phyloP scores from a whole-genome alignment of 75 land plant genomes.

The Pinus taeda region DNA sequence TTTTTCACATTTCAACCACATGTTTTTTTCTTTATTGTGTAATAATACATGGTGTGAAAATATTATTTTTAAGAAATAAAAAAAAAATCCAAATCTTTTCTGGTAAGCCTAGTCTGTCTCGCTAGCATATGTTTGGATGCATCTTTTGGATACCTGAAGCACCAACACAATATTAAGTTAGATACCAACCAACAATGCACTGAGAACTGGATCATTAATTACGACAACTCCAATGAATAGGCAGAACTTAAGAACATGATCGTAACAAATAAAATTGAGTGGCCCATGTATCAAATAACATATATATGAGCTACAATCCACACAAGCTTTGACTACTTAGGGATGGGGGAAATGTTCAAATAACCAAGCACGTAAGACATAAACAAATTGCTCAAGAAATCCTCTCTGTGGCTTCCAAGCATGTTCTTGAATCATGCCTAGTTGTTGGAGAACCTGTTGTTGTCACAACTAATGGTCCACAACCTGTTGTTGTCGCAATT shows the following conservation, averaged over 20 bases:
- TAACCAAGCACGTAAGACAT: slow-evolving; percentile 67
- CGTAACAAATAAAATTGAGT: not conserved
- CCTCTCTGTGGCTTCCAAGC: slow-evolving; percentile 80
- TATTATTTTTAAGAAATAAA: too few relatives aligned
- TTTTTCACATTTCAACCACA: too few relatives aligned
- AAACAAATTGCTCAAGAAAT: slow-evolving; percentile 67
- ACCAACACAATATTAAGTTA: too few relatives aligned
- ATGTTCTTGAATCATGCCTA: slow-evolving; percentile 50
- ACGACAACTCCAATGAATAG: not conserved
- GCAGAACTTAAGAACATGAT: not conserved
- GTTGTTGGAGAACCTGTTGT: slow-evolving; percentile 60
- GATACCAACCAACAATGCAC: not conserved
- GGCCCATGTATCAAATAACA: not conserved
- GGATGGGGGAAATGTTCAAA: slow-evolving; percentile 79
- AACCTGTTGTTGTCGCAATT: slow-evolving; percentile 7
- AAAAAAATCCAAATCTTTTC: slow-evolving; percentile 10
- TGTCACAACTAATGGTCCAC: slow-evolving; percentile 53
- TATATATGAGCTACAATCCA: not conserved
- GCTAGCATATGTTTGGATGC: slow-evolving; percentile 64
- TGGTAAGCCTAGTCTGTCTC: slow-evolving; percentile 69
- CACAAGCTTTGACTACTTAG: slow-evolving; percentile 29
- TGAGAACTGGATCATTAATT: not conserved
- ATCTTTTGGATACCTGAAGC: slow-evolving; percentile 67
- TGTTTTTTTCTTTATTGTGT: too few relatives aligned
- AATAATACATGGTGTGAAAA: too few relatives aligned